Conservation (phyloP, 1,284 basidiomycete genomes). For the Lentinus polychrous region DNA sequence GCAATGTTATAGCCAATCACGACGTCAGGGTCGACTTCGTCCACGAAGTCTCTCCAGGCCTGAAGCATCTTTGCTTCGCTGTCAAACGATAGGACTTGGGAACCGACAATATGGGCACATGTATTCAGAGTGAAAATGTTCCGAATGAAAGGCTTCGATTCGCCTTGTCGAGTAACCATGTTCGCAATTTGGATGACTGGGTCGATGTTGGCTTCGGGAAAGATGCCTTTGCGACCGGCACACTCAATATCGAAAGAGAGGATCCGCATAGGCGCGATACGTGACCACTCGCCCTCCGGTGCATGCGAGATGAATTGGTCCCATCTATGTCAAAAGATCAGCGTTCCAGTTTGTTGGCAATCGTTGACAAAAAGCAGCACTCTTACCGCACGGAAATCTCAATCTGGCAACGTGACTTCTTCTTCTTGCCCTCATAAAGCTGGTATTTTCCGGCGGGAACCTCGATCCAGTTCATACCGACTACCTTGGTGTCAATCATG, state of each 20-base stretch:
- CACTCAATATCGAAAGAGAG: constrained; percentile 98
- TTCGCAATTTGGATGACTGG: constrained; percentile 97
- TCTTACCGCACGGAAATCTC: constrained; percentile 72
- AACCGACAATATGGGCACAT: constrained; percentile 90
- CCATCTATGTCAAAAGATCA: constrained; percentile 42
- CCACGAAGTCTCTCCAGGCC: constrained; percentile 81
- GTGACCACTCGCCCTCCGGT: constrained; percentile 86
- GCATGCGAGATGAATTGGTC: constrained; percentile 81
- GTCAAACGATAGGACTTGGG: constrained; percentile 84
- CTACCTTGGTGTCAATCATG: constrained; percentile 95
- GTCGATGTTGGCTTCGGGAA: constrained; percentile 83
- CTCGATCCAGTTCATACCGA: constrained; percentile 98
- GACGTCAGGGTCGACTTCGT: constrained; percentile 86
- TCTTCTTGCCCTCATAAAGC: constrained; percentile 47
- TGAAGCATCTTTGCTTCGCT: constrained; percentile 70
- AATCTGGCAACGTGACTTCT: constrained; percentile 79
- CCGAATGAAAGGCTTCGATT: constrained; percentile 85
- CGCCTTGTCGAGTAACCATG: constrained; percentile 95
- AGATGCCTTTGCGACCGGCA: constrained; percentile 92
- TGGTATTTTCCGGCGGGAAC: constrained; percentile 76
- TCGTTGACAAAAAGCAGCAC: background rate
- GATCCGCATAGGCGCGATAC: constrained; percentile 84
- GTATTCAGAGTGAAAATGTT: constrained; percentile 95
- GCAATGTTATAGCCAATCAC: constrained; percentile 92
- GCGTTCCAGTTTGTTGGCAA: constrained; percentile 3